These are phyloP conservation scores for Stachybotrys chartarum DNA, from an alignment of 2,329 filamentous ascomycete species.

Conservation along the genomic window DNA sequence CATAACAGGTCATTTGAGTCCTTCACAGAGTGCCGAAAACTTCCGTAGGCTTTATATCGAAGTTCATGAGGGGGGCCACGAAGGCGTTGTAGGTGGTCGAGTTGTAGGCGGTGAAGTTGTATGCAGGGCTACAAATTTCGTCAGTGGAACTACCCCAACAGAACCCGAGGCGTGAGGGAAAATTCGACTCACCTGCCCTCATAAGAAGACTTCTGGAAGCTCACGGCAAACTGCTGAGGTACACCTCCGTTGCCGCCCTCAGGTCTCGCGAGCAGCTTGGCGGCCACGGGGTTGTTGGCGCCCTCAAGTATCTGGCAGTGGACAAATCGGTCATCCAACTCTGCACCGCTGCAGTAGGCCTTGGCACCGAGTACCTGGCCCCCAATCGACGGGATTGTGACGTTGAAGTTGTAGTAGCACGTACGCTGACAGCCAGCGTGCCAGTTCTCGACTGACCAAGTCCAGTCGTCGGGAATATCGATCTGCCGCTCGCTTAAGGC, in stretches of 20 bases:
- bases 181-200: not conserved
- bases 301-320: not conserved
- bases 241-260: not conserved
- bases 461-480: not conserved
- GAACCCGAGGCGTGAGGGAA: too few relatives aligned
- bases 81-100: conserved; percentile 1
- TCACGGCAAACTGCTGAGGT: conserved; percentile 1
- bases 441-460: not conserved
- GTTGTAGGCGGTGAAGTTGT: conserved; percentile 2
- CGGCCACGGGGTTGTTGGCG: not conserved
- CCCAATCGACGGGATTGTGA: not conserved
- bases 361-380: not conserved
- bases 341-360: not conserved
- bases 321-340: not conserved
- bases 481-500: conserved; percentile 1
- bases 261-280: not conserved
- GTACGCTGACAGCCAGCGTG: not conserved
- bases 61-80: not conserved
- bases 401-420: conserved; percentile 1
- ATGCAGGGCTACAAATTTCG: not conserved
- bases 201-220: not conserved
- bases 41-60: conserved; percentile 1
- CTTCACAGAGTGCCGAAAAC: not conserved
- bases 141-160: not conserved
- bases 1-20: not conserved